Base-by-base conservation (phyloP, 345 rosid genomes). In the Draba incana region DNA sequence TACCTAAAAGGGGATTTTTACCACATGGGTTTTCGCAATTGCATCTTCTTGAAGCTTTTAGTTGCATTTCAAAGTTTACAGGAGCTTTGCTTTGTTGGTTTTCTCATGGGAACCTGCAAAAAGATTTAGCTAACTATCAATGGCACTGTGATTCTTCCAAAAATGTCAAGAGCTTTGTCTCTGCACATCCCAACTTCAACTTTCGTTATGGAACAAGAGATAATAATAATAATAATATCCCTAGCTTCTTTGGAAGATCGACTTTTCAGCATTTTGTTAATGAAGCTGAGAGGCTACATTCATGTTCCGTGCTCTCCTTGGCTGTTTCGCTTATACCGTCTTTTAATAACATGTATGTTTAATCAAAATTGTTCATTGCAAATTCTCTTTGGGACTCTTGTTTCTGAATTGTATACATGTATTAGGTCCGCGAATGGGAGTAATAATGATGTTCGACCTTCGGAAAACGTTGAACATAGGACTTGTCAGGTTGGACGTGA, bases 311-410 rank as follows among this genome's bases (percentile, higher is more conserved):
- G 25, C 77, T 90, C 66, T 87, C 92, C 2, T 79, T 90, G 55
- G 96, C 92, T 78, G 81, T 82, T 70, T 78, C 84, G 24, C 20
- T 90, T 43, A 72, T 90, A 64, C 88, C 92, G 23, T 84, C 96
- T 64, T 64, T 82, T 53, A 79, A 78, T 42, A 78, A 77, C 42
- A 62, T 85, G 98, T 93, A 64, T 85, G 94, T 79, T 24, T 28
- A 15, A 57, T 54, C 8, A 11, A 6, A 25, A 44, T 44, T 41
- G 13, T 71, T 11, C 3, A 38, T 1, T 48, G 0, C 2, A 6
- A 50, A 43, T 39, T 30, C 49, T 58, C 12, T 27, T 38, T 55
- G 24, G 64, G 14, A 6, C 4, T 20, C 20, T 20, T 31, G 4
- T 54, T 20, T 48, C 9, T 62, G 66, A 20, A 69, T 11, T 53